These are phyloP conservation scores for Ceratocystis cacaofunesta DNA, from an alignment of 2,329 filamentous ascomycete genomes.

Conservation along the genomic window DNA sequence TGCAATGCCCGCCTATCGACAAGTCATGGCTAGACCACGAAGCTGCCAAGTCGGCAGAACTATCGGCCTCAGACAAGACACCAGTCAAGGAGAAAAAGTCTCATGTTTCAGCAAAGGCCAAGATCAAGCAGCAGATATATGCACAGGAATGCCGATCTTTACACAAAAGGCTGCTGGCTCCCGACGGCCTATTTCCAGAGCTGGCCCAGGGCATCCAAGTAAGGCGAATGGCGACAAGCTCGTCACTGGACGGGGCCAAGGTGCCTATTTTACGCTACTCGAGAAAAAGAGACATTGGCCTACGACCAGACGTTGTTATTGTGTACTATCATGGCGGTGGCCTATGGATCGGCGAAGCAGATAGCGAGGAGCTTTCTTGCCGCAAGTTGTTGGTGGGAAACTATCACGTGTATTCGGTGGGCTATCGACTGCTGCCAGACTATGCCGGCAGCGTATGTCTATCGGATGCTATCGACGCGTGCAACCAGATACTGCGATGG, in stretches of 20 bases:
- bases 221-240: slow-evolving; percentile 23
- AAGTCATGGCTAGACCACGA: slow-evolving; percentile 30
- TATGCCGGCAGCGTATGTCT: slow-evolving; percentile 28
- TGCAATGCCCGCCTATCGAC: slow-evolving; percentile 27
- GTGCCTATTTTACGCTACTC: slow-evolving; percentile 28
- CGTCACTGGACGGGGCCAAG: slow-evolving; percentile 23
- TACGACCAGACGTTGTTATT: slow-evolving; percentile 22
- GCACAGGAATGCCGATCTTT: slow-evolving; percentile 28
- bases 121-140: slow-evolving; percentile 27
- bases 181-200: slow-evolving; percentile 25
- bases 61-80: slow-evolving; percentile 20
- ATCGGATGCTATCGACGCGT: slow-evolving; percentile 29
- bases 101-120: slow-evolving; percentile 14
- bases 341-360: slow-evolving; percentile 32
- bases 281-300: slow-evolving; percentile 16
- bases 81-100: slow-evolving; percentile 22
- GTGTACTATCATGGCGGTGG: slow-evolving; percentile 37
- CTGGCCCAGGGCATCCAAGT: slow-evolving; percentile 25
- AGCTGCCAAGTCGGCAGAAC: slow-evolving; percentile 21
- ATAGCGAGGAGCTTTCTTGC: slow-evolving; percentile 35
- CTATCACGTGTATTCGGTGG: slow-evolving; percentile 30
- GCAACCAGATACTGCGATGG: slow-evolving; percentile 19
- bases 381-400: slow-evolving; percentile 25
- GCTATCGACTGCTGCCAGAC: slow-evolving; percentile 32
- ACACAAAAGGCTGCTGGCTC: slow-evolving; percentile 25